Conservation (phyloP, 1,139 yeast genomes). For the Sugiyamaella paludigena region DNA sequence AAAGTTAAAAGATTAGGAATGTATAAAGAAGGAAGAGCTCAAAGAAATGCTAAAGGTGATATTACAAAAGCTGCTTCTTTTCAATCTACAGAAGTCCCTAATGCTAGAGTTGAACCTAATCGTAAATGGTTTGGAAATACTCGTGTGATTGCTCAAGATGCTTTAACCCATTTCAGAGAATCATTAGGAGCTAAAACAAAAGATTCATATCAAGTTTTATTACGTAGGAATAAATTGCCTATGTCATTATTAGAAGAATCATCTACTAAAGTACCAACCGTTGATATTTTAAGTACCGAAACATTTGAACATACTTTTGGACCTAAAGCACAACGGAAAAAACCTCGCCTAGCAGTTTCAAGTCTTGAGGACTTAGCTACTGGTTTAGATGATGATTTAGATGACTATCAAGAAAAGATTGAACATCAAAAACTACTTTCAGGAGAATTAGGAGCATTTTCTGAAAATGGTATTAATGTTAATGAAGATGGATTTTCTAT, state of each 20-base stretch:
- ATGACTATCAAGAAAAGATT: constrained; percentile 65
- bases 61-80: constrained; percentile 81
- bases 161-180: constrained; percentile 87
- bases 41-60: constrained; percentile 83
- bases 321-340: constrained; percentile 91
- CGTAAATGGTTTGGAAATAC: constrained; percentile 98
- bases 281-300: constrained; percentile 85
- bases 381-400: constrained; percentile 56
- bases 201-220: constrained; percentile 83
- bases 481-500: constrained; percentile 69
- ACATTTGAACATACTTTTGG: constrained; percentile 82
- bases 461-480: constrained; percentile 67
- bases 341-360: constrained; percentile 76
- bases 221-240: constrained; percentile 89
- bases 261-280: constrained; percentile 52
- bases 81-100: constrained; percentile 84
- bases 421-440: constrained; percentile 52
- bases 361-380: constrained; percentile 79
- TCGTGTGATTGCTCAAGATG: constrained; percentile 96
- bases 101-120: constrained; percentile 93
- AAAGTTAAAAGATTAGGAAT: constrained; percentile 85
- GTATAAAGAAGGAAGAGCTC: constrained; percentile 91
- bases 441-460: constrained; percentile 53
- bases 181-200: constrained; percentile 86
- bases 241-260: constrained; percentile 87